Conservation (phyloP, 495 filamentous ascomycete species). For the Penicillium samsonianum region DNA sequence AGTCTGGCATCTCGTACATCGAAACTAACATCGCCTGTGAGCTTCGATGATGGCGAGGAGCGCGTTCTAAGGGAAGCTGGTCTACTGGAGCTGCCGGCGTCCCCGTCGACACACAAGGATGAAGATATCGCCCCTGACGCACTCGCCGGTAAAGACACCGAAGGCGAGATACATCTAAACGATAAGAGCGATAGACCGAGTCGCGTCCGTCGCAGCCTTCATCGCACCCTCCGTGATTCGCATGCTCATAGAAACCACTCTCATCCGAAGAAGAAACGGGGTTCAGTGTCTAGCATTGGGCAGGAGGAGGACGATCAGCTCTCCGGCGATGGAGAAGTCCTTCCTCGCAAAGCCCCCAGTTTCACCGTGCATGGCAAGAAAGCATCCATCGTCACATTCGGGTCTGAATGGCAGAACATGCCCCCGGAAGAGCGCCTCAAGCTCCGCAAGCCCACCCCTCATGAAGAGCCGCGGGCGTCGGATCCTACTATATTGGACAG, state of each 20-base stretch:
- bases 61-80: constrained; percentile 51
- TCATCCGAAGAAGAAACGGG: constrained; percentile 71
- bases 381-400: constrained; percentile 92
- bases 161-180: constrained; percentile 36
- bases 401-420: constrained; percentile 83
- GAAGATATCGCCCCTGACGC: constrained; percentile 37
- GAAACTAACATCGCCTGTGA: constrained; percentile 40
- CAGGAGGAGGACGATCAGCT: constrained; percentile 59
- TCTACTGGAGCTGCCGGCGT: constrained; percentile 46
- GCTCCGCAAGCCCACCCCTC: constrained; percentile 52
- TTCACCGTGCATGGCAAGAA: constrained; percentile 99
- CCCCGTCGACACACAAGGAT: constrained; percentile 35
- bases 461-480: constrained; percentile 46
- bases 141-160: constrained; percentile 39
- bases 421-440: constrained; percentile 74
- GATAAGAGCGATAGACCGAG: constrained; percentile 43
- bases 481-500: constrained; percentile 40
- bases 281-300: constrained; percentile 61
- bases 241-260: constrained; percentile 64
- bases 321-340: constrained; percentile 58
- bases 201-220: constrained; percentile 82
- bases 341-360: constrained; percentile 76
- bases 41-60: constrained; percentile 50
- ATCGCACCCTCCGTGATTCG: constrained; percentile 86
- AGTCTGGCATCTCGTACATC: constrained; percentile 42